Conservation (phyloP, 352 stramenopile species). For the Pythium sukuiense region DNA sequence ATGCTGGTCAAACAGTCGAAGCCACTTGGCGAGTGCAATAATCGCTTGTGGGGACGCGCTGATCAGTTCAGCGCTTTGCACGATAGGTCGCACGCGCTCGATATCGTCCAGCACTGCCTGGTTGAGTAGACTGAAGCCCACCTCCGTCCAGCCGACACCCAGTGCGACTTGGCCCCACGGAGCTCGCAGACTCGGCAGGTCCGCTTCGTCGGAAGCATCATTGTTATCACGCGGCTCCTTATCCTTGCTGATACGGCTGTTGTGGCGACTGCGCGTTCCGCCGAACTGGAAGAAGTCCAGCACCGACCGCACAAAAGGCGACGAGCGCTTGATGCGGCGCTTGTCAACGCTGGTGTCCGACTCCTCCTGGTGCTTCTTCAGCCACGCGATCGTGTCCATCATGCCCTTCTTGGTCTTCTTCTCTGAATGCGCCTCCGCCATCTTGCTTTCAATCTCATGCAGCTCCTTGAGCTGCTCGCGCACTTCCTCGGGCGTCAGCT, state of each 20-base stretch:
- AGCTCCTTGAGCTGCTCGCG: slow-evolving; percentile 31
- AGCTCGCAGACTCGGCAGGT: slow-evolving; percentile 31
- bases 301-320: slow-evolving; percentile 63
- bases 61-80: slow-evolving; percentile 49
- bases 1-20: slow-evolving; percentile 61
- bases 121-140: slow-evolving; percentile 58
- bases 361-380: slow-evolving; percentile 58
- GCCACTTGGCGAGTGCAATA: slow-evolving; percentile 59
- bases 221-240: slow-evolving; percentile 14
- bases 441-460: slow-evolving; percentile 31
- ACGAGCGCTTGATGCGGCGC: slow-evolving; percentile 46
- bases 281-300: slow-evolving; percentile 46
- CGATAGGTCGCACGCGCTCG: slow-evolving; percentile 41
- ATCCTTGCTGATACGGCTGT: slow-evolving; percentile 8
- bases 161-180: slow-evolving; percentile 53
- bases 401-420: slow-evolving; percentile 42
- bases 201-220: slow-evolving; percentile 12
- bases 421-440: slow-evolving; percentile 17
- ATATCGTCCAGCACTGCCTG: slow-evolving; percentile 64
- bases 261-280: slow-evolving; percentile 20
- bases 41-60: slow-evolving; percentile 53
- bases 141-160: slow-evolving; percentile 43
- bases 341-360: slow-evolving; percentile 32
- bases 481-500: slow-evolving; percentile 37
- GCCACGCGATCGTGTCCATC: slow-evolving; percentile 67